Evolutionary conservation across 805 yeast genomes (phyloP).

Genomic region (Pichia paraexigua): DNA sequence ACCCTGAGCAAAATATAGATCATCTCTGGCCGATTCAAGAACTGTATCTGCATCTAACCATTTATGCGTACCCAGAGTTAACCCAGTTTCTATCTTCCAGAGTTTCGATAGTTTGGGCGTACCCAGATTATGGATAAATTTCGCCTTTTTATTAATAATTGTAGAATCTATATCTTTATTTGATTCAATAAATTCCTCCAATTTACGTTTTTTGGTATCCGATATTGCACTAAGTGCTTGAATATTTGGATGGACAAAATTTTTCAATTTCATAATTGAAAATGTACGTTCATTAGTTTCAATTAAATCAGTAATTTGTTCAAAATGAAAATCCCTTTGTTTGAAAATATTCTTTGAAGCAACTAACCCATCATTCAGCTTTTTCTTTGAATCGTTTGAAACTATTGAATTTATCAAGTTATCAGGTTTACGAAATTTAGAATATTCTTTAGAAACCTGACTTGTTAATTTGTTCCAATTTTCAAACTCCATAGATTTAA

Average conservation of each 20-base stretch:
- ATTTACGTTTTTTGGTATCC: conserved; percentile 18
- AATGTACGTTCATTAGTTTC: conserved; percentile 21
- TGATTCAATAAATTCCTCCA: conserved; percentile 16
- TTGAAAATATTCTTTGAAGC: neutral
- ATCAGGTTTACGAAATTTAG: conserved; percentile 21
- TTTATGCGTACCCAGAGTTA: conserved; percentile 13
- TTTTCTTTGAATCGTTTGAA: neutral
- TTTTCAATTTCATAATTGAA: conserved; percentile 23
- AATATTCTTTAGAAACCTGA: conserved; percentile 14
- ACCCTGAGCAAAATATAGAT: conserved; percentile 22
- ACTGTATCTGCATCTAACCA: conserved; percentile 7
- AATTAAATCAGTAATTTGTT: conserved; percentile 12
- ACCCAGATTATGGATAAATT: conserved; percentile 21
- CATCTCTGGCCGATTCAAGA: conserved; percentile 24
- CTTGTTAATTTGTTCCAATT: conserved; percentile 17
- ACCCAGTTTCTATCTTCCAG: conserved; percentile 19
- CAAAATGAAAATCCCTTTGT: conserved; percentile 1
- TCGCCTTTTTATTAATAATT: conserved; percentile 14
- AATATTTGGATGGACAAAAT: conserved; percentile 22
- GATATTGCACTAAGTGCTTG: conserved; percentile 10
- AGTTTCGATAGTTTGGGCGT: conserved; percentile 22
- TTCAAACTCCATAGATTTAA: conserved; percentile 13
- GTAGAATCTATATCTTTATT: neutral
- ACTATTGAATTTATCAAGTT: conserved; percentile 9
- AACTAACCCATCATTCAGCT: neutral